phyloP scores from a whole-genome alignment of 2,329 filamentous ascomycete genomes.

The Ambrosiella beaveri region DNA sequence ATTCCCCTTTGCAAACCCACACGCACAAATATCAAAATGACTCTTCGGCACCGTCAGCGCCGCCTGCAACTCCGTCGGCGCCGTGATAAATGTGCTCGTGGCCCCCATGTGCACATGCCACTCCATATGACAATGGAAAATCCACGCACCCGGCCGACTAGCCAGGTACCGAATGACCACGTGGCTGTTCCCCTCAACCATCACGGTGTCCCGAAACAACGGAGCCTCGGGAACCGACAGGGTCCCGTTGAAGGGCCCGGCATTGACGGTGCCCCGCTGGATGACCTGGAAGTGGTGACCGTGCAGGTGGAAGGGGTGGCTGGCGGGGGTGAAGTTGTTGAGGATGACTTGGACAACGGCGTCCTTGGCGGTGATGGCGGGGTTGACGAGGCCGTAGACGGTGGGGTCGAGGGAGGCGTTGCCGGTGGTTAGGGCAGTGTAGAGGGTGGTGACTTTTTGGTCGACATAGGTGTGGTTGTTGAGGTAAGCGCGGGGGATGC shows the following conservation, averaged over 20 bases:
- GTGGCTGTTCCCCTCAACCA: constrained; percentile 30
- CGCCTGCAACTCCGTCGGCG: constrained; percentile 29
- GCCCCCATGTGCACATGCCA: constrained; percentile 36
- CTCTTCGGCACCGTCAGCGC: constrained; percentile 27
- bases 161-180: constrained; percentile 29
- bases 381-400: constrained; percentile 27
- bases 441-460: constrained; percentile 54
- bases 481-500: constrained; percentile 32
- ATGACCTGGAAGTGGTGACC: constrained; percentile 39
- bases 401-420: constrained; percentile 24
- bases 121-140: constrained; percentile 36
- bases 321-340: constrained; percentile 33
- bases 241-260: constrained; percentile 20
- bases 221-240: constrained; percentile 19
- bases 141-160: constrained; percentile 30
- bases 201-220: constrained; percentile 33
- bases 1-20: constrained; percentile 32
- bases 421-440: constrained; percentile 47
- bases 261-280: constrained; percentile 14
- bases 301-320: constrained; percentile 37
- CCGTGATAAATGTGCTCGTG: constrained; percentile 23
- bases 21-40: constrained; percentile 25
- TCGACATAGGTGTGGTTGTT: constrained; percentile 36
- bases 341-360: constrained; percentile 30
- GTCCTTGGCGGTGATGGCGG: constrained; percentile 23